phyloP scores from a whole-genome alignment of 2,329 filamentous ascomycete genomes.

The Exophiala calicioides region DNA sequence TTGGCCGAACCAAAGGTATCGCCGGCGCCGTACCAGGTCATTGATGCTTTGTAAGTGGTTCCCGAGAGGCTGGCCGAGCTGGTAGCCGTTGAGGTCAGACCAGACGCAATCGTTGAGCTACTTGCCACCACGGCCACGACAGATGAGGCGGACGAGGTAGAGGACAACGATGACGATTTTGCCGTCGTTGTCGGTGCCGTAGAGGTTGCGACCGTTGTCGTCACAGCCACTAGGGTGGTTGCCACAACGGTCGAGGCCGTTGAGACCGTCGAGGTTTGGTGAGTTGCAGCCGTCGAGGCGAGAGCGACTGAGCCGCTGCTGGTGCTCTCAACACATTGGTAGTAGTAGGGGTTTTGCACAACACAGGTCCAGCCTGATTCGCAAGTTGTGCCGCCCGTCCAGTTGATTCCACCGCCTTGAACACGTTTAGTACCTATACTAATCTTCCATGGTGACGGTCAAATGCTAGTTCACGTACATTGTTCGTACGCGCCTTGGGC shows the following conservation, averaged over 20 bases:
- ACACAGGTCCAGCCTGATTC: conserved; percentile 38
- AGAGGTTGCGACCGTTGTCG: background rate
- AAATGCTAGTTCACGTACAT: conserved; percentile 13
- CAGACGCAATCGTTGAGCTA: background rate
- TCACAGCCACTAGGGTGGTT: background rate
- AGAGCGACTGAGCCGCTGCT: background rate
- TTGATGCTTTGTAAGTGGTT: conserved; percentile 34
- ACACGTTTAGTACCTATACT: too few relatives aligned
- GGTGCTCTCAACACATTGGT: conserved; percentile 37
- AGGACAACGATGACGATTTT: too few relatives aligned
- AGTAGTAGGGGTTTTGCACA: conserved; percentile 39
- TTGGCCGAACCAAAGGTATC: conserved; percentile 38
- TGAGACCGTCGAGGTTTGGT: conserved; percentile 2
- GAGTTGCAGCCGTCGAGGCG: conserved; percentile 2
- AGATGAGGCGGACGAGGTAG: background rate
- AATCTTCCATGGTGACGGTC: background rate
- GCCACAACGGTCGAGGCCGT: background rate
- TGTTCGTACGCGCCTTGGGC: conserved; percentile 22
- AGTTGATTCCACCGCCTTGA: conserved; percentile 38
- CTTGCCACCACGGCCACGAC: background rate
- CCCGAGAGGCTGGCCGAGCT: conserved; percentile 10
- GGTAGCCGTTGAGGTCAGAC: conserved; percentile 11
- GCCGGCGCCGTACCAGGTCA: conserved; percentile 39
- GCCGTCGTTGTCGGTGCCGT: background rate
- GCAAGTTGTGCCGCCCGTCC: conserved; percentile 39